These are phyloP conservation scores for Podaxis carcinomalis DNA, from an alignment of 768 basidiomycete species.

Conservation along the genomic window DNA sequence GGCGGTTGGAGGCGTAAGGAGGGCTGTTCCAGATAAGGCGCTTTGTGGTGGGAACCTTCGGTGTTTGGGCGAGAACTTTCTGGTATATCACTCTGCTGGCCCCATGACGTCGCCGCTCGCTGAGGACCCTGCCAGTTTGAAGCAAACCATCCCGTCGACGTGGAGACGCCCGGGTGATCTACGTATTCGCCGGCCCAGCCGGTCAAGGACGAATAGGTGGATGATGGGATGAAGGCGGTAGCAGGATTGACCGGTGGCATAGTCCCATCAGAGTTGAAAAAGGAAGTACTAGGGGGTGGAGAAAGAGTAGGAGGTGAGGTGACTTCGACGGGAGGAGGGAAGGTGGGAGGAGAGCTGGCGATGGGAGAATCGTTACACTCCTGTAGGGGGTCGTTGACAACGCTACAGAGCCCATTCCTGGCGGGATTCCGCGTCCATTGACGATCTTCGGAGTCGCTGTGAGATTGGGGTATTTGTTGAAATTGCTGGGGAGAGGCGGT, in stretches of 20 bases:
- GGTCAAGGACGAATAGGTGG: slow-evolving; percentile 31
- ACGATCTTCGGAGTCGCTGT: slow-evolving; percentile 17
- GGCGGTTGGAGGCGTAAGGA: not conserved
- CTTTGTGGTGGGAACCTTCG: slow-evolving; percentile 5
- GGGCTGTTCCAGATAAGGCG: slow-evolving; percentile 1
- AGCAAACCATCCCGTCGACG: not conserved
- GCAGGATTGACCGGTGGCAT: not conserved
- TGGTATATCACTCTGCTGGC: not conserved
- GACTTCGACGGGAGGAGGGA: slow-evolving; percentile 19
- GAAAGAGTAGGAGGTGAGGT: slow-evolving; percentile 11
- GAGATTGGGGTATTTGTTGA: slow-evolving; percentile 15
- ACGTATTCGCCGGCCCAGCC: slow-evolving; percentile 34
- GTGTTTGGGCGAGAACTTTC: slow-evolving; percentile 1
- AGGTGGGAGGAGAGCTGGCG: slow-evolving; percentile 10
- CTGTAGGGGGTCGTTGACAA: slow-evolving; percentile 21
- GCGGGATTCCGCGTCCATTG: slow-evolving; percentile 20
- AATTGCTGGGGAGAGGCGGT: slow-evolving; percentile 16
- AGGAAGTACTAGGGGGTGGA: slow-evolving; percentile 7
- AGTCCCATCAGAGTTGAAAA: not conserved
- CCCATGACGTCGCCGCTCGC: slow-evolving; percentile 1
- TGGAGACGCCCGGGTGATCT: slow-evolving; percentile 7
- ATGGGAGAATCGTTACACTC: slow-evolving; percentile 19
- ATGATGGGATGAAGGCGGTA: slow-evolving; percentile 18
- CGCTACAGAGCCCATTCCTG: slow-evolving; percentile 20
- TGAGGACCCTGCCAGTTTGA: slow-evolving; percentile 2